Conservation (phyloP, 2,329 filamentous ascomycete species). For the Fusarium abutilonis region DNA sequence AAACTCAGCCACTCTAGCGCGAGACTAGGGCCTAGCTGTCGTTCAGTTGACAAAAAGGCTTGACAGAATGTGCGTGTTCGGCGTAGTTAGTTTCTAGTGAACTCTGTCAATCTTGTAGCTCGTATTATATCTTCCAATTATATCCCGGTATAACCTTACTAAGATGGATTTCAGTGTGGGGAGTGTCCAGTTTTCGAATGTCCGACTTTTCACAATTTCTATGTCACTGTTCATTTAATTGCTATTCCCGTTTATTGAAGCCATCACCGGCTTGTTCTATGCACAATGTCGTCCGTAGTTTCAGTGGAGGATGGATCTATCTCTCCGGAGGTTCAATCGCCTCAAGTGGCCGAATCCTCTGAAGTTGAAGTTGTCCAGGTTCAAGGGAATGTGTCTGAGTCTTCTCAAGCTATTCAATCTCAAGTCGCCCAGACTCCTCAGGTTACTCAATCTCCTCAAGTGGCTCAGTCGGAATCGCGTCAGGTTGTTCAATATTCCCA, state of each 20-base stretch:
- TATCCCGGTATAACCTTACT: background rate
- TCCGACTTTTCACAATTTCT: background rate
- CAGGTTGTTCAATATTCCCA: background rate
- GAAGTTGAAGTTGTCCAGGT: background rate
- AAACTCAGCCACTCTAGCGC: slow-evolving; percentile 16
- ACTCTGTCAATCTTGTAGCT: background rate
- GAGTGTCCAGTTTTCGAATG: background rate
- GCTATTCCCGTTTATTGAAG: background rate
- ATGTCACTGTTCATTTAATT: background rate
- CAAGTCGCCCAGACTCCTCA: background rate
- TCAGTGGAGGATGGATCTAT: background rate
- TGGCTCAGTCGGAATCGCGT: background rate
- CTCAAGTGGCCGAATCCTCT: background rate
- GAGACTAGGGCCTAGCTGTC: background rate
- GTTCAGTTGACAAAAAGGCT: background rate
- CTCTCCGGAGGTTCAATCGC: background rate
- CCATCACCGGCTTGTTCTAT: background rate
- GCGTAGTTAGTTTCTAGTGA: rapidly evolving
- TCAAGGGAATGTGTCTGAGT: background rate
- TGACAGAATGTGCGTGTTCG: rapidly evolving
- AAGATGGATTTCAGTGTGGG: background rate
- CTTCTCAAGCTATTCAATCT: background rate
- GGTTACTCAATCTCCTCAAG: background rate
- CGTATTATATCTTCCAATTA: slow-evolving; percentile 1
- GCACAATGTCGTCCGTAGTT: background rate